Percentiles rank a stretch among this genome's conserved stretches.
phyloP scores from a whole-genome alignment of 1,139 yeast genomes.

The Sugiyamaella novakii region DNA sequence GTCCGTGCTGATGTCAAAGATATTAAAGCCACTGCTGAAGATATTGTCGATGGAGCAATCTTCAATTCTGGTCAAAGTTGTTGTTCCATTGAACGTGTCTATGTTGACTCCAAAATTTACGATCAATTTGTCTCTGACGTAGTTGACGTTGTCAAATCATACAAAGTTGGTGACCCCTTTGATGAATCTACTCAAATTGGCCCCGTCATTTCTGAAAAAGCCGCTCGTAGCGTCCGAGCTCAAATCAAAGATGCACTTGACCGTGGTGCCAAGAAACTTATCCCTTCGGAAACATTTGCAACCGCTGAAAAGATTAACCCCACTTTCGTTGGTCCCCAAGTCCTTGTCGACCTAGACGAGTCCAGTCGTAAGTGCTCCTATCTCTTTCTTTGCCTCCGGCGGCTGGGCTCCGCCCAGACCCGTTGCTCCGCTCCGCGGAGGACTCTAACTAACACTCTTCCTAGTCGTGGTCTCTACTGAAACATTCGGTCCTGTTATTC shows the following conservation, averaged over 20 bases:
- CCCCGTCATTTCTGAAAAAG: slow-evolving; percentile 74
- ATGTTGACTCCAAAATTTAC: slow-evolving; percentile 68
- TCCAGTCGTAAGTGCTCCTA: slow-evolving; percentile 39
- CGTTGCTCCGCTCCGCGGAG: neutral
- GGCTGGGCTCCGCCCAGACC: slow-evolving; percentile 6
- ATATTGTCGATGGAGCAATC: slow-evolving; percentile 84
- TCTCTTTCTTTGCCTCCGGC: no score
- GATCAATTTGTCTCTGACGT: slow-evolving; percentile 67
- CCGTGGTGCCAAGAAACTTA: slow-evolving; percentile 67
- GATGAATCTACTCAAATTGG: slow-evolving; percentile 69
- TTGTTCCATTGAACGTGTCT: slow-evolving; percentile 83
- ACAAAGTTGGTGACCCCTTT: slow-evolving; percentile 70
- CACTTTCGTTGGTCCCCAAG: slow-evolving; percentile 74
- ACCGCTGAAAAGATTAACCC: slow-evolving; percentile 53
- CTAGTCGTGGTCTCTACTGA: slow-evolving; percentile 74
- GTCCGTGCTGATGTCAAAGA: slow-evolving; percentile 72
- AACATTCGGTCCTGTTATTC: slow-evolving; percentile 60
- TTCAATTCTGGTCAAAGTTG: slow-evolving; percentile 89
- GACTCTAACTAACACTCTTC: slow-evolving; percentile 3
- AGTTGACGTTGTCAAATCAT: slow-evolving; percentile 58
- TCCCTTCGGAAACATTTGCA: slow-evolving; percentile 64
- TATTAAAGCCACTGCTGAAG: slow-evolving; percentile 61
- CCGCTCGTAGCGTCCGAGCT: slow-evolving; percentile 68
- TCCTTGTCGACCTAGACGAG: slow-evolving; percentile 71
- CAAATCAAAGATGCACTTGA: slow-evolving; percentile 70